These are phyloP conservation scores for Venturia nashicola DNA, from an alignment of 2,329 filamentous ascomycete genomes.

Conservation along the genomic window DNA sequence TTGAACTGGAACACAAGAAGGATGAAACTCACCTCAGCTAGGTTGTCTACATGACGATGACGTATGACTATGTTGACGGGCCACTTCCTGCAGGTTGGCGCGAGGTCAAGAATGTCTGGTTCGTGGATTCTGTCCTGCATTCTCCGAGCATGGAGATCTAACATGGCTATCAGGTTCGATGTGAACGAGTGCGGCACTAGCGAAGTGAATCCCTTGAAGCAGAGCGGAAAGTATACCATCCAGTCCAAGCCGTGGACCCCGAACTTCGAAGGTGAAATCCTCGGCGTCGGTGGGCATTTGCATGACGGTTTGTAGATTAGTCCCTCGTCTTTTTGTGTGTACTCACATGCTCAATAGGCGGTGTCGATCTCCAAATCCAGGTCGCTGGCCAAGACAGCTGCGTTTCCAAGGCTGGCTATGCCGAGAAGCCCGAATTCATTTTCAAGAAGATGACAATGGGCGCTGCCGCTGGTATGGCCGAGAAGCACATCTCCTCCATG, in stretches of 20 bases:
- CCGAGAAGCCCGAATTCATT: not conserved
- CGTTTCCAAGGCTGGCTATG: not conserved
- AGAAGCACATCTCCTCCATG: constrained; percentile 3
- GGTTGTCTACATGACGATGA: constrained; percentile 9
- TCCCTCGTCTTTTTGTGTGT: not conserved
- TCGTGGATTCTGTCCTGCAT: not conserved
- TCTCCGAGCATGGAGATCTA: not conserved
- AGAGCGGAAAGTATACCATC: constrained; percentile 5
- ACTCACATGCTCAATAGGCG: not conserved
- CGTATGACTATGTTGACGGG: constrained; percentile 7
- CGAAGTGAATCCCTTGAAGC: constrained; percentile 1
- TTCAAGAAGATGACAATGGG: constrained; percentile 1
- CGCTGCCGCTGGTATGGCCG: not conserved
- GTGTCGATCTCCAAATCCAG: not conserved
- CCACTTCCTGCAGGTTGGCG: not conserved
- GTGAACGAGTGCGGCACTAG: constrained; percentile 5
- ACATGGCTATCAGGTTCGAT: constrained; percentile 7
- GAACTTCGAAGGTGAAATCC: constrained; percentile 7
- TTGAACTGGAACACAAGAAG: not conserved
- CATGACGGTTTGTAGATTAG: not conserved
- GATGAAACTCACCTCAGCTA: not conserved
- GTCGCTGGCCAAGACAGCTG: not conserved
- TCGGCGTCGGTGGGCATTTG: constrained; percentile 7
- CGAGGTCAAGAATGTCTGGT: constrained; percentile 9
- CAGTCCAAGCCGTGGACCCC: not conserved